Base-by-base conservation (phyloP, 352 stramenopile genomes). In the Sclerospora graminicola region DNA sequence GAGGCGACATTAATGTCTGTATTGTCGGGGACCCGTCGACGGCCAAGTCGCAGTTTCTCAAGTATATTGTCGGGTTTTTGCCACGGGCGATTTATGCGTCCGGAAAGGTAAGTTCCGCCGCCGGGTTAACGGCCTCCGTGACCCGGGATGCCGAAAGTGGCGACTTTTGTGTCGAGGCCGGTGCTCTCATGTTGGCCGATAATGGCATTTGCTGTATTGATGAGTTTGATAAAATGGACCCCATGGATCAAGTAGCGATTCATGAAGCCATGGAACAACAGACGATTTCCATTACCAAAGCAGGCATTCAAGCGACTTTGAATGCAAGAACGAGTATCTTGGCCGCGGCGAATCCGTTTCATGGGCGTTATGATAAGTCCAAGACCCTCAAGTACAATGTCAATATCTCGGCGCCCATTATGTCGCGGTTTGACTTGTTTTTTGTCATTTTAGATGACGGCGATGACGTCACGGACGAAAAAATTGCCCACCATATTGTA, bases 211-310 rank as follows among this genome's bases (percentile, higher is more conserved):
- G 94, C 65, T 97, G 91, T 51, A 99, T 99, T 68, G 97, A 99
- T 63, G 96, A 99, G 64, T 98, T 97, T 47, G 91, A 97, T 58
- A 98, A 97, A 67, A 99, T 99, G 95, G 94, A 98, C 30, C 87
- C 98, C 45, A 69, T 74, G 48, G 96, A 99, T 59, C 85, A 97
- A 51, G 98, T 97, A 8, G 95, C 96, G 3, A 99, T 99, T 57
- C 97, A 99, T 76, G 93, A 98, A 57, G 96, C 98, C 5, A 99
- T 99, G 96, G 97, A 99, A 70, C 96, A 99, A 63, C 96, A 99
- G 69, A 99, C 96, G 10, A 97, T 99, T 26, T 85, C 71, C 2
- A 98, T 99, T 46, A 97, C 96, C 18, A 99, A 99, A 62, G 97
- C 96, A 4, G 96, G 96, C 11, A 99, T 99, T 56, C 94, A 98